These are phyloP conservation scores for Annulohypoxylon bovei DNA, from an alignment of 495 filamentous ascomycete species.

Conservation along the genomic window DNA sequence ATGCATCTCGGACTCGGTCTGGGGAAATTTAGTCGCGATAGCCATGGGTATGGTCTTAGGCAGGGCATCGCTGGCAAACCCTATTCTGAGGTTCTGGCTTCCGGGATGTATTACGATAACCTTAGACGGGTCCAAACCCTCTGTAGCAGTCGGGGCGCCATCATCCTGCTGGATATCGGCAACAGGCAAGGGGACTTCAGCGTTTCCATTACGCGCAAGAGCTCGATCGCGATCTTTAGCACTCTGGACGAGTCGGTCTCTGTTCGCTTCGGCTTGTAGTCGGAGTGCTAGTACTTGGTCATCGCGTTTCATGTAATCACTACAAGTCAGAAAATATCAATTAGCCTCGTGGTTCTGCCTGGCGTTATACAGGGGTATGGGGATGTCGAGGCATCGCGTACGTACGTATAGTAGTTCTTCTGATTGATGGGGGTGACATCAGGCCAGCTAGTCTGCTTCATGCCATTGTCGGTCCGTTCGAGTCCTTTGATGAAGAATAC, in stretches of 20 bases:
- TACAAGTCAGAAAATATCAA: slow-evolving; percentile 50
- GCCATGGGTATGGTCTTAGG: slow-evolving; percentile 95
- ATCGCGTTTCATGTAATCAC: slow-evolving; percentile 97
- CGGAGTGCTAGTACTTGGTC: slow-evolving; percentile 92
- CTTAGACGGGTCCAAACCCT: slow-evolving; percentile 78
- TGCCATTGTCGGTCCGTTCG: slow-evolving; percentile 95
- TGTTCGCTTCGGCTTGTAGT: slow-evolving; percentile 82
- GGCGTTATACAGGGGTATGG: neutral
- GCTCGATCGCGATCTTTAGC: slow-evolving; percentile 89
- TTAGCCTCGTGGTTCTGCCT: slow-evolving; percentile 31
- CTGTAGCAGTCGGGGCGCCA: slow-evolving; percentile 65
- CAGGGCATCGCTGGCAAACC: slow-evolving; percentile 91
- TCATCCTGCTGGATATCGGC: slow-evolving; percentile 69
- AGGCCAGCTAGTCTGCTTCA: slow-evolving; percentile 94
- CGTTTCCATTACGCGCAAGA: slow-evolving; percentile 75
- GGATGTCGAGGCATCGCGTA: slow-evolving; percentile 57
- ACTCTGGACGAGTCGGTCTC: slow-evolving; percentile 79
- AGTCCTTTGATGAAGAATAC: slow-evolving; percentile 69
- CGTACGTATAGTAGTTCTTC: slow-evolving; percentile 99
- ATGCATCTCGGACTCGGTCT: slow-evolving; percentile 83
- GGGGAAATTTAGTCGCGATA: slow-evolving; percentile 77
- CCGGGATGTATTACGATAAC: slow-evolving; percentile 97
- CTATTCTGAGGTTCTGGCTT: slow-evolving; percentile 95
- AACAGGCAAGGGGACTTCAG: slow-evolving; percentile 64
- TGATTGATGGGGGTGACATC: slow-evolving; percentile 93